Percentiles rank a stretch among this genome's conserved stretches.
Conservation (phyloP, 192 early-diverging fungal species). For the Pilaira anomala region DNA sequence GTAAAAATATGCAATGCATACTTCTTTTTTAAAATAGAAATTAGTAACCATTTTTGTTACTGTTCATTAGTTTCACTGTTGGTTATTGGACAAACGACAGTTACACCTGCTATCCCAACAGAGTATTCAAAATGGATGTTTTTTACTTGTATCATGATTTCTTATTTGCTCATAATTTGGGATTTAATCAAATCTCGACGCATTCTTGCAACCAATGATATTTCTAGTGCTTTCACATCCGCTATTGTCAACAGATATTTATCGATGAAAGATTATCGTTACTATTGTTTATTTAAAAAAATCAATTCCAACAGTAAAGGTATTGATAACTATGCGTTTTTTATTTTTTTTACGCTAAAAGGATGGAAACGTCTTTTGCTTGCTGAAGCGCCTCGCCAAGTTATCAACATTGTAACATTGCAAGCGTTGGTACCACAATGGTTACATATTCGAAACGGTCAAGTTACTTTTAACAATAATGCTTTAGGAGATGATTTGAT, state of each 20-base stretch:
- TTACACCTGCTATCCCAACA: conserved; percentile 21
- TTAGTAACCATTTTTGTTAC: no score
- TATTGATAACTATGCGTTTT: conserved; percentile 74
- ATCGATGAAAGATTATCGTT: conserved; percentile 65
- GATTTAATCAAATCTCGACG: conserved; percentile 65
- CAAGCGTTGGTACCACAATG: conserved; percentile 33
- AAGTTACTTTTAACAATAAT: conserved; percentile 10
- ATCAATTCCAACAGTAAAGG: conserved; percentile 64
- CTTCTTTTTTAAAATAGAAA: no score
- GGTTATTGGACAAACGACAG: conserved; percentile 21
- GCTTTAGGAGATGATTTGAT: conserved; percentile 20
- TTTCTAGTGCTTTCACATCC: conserved; percentile 73
- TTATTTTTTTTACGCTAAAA: conserved; percentile 82
- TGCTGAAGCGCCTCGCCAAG: conserved; percentile 80
- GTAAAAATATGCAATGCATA: no score
- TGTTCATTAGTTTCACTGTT: conserved; percentile 23
- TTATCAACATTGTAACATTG: conserved; percentile 60
- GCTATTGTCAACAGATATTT: conserved; percentile 75
- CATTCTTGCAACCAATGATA: conserved; percentile 68
- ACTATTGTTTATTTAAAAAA: conserved; percentile 81
- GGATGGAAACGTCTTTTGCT: conserved; percentile 83
- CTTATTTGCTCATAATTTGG: conserved; percentile 63
- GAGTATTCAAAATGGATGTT: conserved; percentile 48
- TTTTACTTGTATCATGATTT: conserved; percentile 61
- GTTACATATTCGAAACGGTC: conserved; percentile 22